These are phyloP conservation scores for Lolium multiflorum DNA, from an alignment of 176 grass and related monocot species.

Conservation along the genomic window DNA sequence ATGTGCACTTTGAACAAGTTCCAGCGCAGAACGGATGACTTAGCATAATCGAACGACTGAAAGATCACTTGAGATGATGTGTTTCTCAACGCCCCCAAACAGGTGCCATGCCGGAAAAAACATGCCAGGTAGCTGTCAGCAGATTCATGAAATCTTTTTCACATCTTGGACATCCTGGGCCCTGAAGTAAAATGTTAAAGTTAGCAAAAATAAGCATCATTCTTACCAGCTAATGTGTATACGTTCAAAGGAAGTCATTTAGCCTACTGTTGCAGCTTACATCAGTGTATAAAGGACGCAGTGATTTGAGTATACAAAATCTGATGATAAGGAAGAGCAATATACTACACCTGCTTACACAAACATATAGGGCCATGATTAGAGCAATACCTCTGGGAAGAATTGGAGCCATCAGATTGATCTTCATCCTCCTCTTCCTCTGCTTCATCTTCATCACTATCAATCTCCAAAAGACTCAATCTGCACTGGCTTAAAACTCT, in stretches of 20 bases:
- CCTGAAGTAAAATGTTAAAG: constrained; percentile 41
- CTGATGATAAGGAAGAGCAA: background rate
- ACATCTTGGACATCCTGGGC: constrained; percentile 40
- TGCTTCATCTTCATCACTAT: constrained; percentile 75
- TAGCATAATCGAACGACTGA: constrained; percentile 30
- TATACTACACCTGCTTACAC: background rate
- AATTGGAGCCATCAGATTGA: constrained; percentile 45
- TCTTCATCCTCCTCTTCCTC: constrained; percentile 75
- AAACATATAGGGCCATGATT: constrained; percentile 23
- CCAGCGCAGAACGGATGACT: constrained; percentile 23
- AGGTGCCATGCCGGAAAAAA: constrained; percentile 32
- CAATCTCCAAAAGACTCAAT: constrained; percentile 59
- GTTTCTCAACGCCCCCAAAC: constrained; percentile 33
- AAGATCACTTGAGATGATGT: constrained; percentile 29
- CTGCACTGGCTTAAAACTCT: constrained; percentile 73
- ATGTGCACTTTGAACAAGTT: constrained; percentile 35
- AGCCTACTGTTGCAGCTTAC: constrained; percentile 22
- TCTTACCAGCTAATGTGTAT: constrained; percentile 1
- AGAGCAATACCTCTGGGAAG: constrained; percentile 51
- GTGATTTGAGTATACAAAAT: background rate
- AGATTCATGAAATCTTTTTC: constrained; percentile 49
- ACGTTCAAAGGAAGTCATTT: background rate
- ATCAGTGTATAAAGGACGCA: constrained; percentile 26
- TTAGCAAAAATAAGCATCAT: constrained; percentile 35
- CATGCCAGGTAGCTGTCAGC: constrained; percentile 43